Conservation (phyloP, 169 alveolate genomes). For the Eimeria sp. region DNA sequence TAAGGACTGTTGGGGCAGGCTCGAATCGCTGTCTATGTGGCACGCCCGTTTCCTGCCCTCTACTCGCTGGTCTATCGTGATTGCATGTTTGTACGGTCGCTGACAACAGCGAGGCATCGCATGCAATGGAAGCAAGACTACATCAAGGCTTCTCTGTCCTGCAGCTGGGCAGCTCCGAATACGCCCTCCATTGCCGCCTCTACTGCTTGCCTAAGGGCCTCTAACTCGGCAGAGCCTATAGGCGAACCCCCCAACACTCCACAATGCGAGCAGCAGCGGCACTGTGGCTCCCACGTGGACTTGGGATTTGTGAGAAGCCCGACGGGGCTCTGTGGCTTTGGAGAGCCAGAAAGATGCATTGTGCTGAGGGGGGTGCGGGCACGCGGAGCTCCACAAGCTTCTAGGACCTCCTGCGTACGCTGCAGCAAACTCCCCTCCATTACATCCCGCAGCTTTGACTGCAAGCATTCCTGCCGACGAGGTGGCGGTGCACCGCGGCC, state of each 20-base stretch:
- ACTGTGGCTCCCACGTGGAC: not conserved
- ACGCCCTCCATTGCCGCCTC: slow-evolving; percentile 20
- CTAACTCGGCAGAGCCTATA: not conserved
- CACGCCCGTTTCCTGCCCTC: not conserved
- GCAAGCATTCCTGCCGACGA: slow-evolving; percentile 32
- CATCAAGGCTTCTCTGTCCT: not conserved
- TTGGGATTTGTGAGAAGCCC: not conserved
- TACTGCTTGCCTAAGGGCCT: slow-evolving; percentile 45
- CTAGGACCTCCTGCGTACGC: not conserved
- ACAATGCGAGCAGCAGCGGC: slow-evolving; percentile 5
- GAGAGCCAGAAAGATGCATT: not conserved
- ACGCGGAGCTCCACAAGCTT: not conserved
- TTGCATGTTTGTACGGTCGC: not conserved
- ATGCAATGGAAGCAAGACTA: not conserved
- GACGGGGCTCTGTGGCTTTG: not conserved
- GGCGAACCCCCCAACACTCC: not conserved
- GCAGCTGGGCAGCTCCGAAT: not conserved
- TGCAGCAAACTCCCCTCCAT: not conserved
- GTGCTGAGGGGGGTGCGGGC: not conserved
- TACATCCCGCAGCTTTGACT: not conserved
- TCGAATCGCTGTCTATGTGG: not conserved
- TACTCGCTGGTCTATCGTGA: not conserved
- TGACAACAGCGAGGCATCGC: not conserved
- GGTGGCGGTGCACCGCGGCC: slow-evolving; percentile 24
- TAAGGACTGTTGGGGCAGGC: not conserved